Percentiles rank a stretch among this genome's conserved stretches.
Conservation (phyloP, 202 grass and related monocot species). For the Setaria viridis region DNA sequence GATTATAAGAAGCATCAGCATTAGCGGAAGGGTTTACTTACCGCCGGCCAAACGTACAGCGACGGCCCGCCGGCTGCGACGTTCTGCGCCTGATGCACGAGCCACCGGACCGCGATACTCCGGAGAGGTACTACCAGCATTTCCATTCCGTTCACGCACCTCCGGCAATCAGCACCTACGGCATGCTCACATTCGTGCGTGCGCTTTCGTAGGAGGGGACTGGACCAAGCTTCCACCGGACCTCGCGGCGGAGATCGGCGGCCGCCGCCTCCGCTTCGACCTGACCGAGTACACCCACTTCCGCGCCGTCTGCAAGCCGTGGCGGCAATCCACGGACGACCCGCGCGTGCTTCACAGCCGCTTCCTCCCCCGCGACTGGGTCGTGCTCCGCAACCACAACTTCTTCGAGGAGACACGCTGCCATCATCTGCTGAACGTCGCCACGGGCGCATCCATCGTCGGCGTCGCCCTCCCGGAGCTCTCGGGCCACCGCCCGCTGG, state of each 20-base stretch:
- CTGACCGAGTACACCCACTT: slow-evolving; percentile 1
- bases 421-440: not conserved
- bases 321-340: slow-evolving; percentile 4
- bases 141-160: not conserved
- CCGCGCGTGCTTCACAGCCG: not conserved
- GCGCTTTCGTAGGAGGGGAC: not conserved
- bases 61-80: not conserved
- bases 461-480: not conserved
- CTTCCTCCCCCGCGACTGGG: slow-evolving; percentile 21
- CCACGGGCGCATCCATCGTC: not conserved
- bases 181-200: no score
- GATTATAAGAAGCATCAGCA: no score
- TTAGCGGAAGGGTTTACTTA: no score
- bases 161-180: not conserved
- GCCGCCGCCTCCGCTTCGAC: not conserved
- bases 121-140: no score
- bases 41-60: no score
- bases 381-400: not conserved
- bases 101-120: no score
- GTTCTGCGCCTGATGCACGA: no score
- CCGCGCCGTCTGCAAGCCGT: slow-evolving; percentile 16
- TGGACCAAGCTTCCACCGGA: slow-evolving; percentile 12
- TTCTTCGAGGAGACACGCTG: not conserved
- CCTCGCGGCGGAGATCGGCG: not conserved
- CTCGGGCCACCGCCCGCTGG: not conserved